Base-by-base conservation (phyloP, 2,329 filamentous ascomycete genomes). In the Aspergillus tubingensis region DNA sequence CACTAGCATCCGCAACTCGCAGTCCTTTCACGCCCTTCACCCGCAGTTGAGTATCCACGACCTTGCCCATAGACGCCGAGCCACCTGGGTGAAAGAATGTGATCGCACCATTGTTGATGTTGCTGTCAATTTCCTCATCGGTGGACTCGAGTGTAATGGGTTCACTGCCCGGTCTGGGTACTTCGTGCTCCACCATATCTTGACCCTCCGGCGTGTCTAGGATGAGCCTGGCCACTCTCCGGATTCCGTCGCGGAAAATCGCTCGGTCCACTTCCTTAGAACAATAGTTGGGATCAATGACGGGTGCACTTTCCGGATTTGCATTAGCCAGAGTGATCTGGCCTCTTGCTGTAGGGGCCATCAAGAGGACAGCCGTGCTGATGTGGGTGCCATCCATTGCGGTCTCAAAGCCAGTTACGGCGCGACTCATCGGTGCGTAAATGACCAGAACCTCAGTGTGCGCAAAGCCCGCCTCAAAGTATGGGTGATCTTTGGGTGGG, bases 231-330 rank as follows among this genome's bases (percentile, higher is more conserved):
- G 60, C 30, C 17, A 64, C 56, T 56, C 62, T 51, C 19, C 70
- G 57, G 25, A 67, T 62, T 43, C 63, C 64, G 21, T 62, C 30
- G 11, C 65, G 59, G 41, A 71, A 36, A 11, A 60, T 48, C 0
- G 57, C 53, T 15, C 69, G 61, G 55, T 72, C 71, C 7, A 68
- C 54, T 36, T 72, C 68, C 1, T 70, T 73, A 2, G 65, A 64
- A 27, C 67, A 72, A 39, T 73, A 73, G 44, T 74, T 73, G 0
- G 71, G 70, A 49, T 76, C 68, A 36, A 74, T 72, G 3, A 65
- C 23, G 1, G 70, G 71, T 1, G 62, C n/a, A 0, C 36, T 60
- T 10, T 19, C 56, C 5, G 70, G 62, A n/a, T 63, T 51, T 1
- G 57, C 50, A 3, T 66, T 67, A 0, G 62, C 44, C 2, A 71